A percentile compares a stretch with the other conserved stretches of the same genome.
Evolutionary conservation across 176 grass and related monocot genomes (phyloP).

Genomic region (Typha latifolia): DNA sequence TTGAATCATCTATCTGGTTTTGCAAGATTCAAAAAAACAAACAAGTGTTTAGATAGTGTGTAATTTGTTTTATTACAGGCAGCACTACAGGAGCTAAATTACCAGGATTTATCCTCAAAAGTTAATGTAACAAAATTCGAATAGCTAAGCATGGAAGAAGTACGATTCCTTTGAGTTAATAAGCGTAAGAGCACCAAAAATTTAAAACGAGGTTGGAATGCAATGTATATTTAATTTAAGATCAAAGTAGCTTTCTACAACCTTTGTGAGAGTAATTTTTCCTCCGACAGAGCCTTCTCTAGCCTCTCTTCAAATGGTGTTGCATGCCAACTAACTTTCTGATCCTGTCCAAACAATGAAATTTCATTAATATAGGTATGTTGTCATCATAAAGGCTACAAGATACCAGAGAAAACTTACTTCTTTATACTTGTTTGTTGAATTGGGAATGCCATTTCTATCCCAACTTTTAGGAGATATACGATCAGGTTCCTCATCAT

Average conservation of each 20-base stretch:
- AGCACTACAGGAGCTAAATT: background rate
- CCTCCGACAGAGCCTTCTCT: constrained; percentile 91
- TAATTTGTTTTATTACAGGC: too few species aligned
- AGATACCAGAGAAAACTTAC: constrained; percentile 35
- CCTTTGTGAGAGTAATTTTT: constrained; percentile 64
- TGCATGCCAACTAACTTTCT: constrained; percentile 81
- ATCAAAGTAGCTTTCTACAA: constrained; percentile 18
- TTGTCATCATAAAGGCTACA: constrained; percentile 8
- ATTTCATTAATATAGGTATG: constrained; percentile 7
- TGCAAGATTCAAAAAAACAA: background rate
- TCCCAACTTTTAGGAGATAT: constrained; percentile 51
- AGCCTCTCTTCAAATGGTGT: constrained; percentile 86
- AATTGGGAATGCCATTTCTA: constrained; percentile 97
- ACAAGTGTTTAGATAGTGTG: background rate
- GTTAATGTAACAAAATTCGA: background rate
- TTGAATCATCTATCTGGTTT: background rate
- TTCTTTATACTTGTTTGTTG: constrained; percentile 98
- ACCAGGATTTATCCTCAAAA: background rate
- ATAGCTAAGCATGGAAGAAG: background rate
- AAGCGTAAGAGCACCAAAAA: background rate
- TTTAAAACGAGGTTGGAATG: constrained; percentile 7
- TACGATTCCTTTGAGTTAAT: background rate
- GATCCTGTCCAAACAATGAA: constrained; percentile 49
- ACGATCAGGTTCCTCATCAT: constrained; percentile 35
- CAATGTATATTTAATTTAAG: background rate